phyloP scores from a whole-genome alignment of 2,329 filamentous ascomycete species.

The Colletotrichum liaoningense region DNA sequence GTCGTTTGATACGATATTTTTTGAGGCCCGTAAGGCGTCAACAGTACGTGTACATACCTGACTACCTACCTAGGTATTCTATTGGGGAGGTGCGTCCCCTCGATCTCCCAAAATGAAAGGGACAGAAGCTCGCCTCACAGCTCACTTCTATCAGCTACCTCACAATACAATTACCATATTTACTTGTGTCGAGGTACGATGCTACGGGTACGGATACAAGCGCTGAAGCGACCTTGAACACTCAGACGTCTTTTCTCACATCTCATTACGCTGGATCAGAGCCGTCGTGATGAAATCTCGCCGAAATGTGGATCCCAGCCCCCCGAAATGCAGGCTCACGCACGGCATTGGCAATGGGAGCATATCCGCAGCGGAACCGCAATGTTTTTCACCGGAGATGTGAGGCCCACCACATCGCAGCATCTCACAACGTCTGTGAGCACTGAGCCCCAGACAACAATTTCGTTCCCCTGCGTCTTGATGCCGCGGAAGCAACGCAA shows the following conservation, averaged over 20 bases:
- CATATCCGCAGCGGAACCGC: slow-evolving; percentile 3
- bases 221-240: not conserved
- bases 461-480: not conserved
- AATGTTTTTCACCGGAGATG: slow-evolving; percentile 2
- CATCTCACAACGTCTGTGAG: slow-evolving; percentile 4
- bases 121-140: too few species aligned
- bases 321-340: not conserved
- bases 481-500: not conserved
- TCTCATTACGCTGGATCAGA: not conserved
- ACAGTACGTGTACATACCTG: not conserved
- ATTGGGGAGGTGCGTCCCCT: not conserved
- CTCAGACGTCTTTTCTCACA: not conserved
- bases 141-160: not conserved
- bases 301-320: not conserved
- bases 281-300: slow-evolving; percentile 3
- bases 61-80: too few species aligned
- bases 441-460: not conserved
- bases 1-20: not conserved
- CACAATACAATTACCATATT: not conserved
- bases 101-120: not conserved
- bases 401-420: slow-evolving; percentile 17
- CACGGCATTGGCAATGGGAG: not conserved
- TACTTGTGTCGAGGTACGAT: not conserved
- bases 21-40: not conserved
- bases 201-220: not conserved